Evolutionary conservation across 2,329 filamentous ascomycete genomes (phyloP).

Genomic region (Epichloe coenophiala): DNA sequence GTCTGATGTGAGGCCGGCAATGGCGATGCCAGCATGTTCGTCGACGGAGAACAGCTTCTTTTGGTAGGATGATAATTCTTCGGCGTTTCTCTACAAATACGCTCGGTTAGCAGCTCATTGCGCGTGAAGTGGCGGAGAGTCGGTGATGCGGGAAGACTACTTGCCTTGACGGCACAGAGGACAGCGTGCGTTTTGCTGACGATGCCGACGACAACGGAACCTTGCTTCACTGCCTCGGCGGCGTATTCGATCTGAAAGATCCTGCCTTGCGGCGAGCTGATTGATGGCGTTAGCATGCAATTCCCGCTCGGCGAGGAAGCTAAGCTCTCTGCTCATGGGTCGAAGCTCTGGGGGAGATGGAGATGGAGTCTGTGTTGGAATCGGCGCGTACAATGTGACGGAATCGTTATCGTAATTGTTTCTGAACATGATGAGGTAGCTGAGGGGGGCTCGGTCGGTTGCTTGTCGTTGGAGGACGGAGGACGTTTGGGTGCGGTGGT

Average conservation of each 20-base stretch:
- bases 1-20: slow-evolving; percentile 92
- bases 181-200: slow-evolving; percentile 97
- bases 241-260: slow-evolving; percentile 99
- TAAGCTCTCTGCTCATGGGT: background rate
- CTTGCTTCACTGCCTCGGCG: slow-evolving; percentile 96
- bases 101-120: too few relatives aligned
- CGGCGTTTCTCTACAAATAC: slow-evolving; percentile 69
- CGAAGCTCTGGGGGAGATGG: background rate
- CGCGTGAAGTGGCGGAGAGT: background rate
- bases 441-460: slow-evolving; percentile 2
- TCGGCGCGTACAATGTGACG: slow-evolving; percentile 76
- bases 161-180: slow-evolving; percentile 88
- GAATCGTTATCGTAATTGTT: slow-evolving; percentile 99
- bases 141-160: slow-evolving; percentile 1
- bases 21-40: slow-evolving; percentile 87
- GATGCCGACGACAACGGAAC: slow-evolving; percentile 91
- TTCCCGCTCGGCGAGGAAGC: background rate
- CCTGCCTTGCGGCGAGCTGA: slow-evolving; percentile 94
- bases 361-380: background rate
- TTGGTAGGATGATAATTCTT: slow-evolving; percentile 98
- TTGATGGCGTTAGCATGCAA: slow-evolving; percentile 14
- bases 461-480: background rate
- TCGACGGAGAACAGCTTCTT: slow-evolving; percentile 98
- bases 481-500: slow-evolving; percentile 3
- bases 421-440: slow-evolving; percentile 66